Evolutionary conservation across 148 eudicot species (phyloP), one percentile per base, ranked within the genome.

Genomic region (Chenopodium album): DNA sequence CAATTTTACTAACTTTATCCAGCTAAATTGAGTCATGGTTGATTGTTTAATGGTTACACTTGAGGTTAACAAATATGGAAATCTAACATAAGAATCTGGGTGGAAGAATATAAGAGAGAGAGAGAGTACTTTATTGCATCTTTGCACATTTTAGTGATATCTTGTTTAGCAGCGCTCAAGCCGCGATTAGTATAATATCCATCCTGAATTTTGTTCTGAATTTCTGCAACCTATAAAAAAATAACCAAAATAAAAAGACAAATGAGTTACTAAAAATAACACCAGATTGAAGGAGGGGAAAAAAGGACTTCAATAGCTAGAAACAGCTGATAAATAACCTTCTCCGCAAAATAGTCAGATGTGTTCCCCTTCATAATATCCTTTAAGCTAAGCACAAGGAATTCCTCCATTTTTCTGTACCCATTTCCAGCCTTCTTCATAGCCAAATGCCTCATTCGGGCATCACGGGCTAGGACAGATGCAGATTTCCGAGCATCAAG

Each of bases 171-270:
- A 34, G 89, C 86, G 68, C 85, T 87, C 88, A 94, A 85, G 73
- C 99, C 99, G 84, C 89, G 97, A 20, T 90, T 86, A 74, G 94
- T 89, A 89, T 95, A 95, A 84, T 95, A 91, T 66, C 99, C 99
- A 88, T 81, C 88, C 83, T 85, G 90, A 83, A 94, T 88, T 87
- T 90, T 90, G 80, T 85, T 87, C 85, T 94, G 92, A 76, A 95
- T 95, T 76, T 91, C 93, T 76, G 93, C 87, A 85, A 95, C 98
- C 99, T 95, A 87, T 26, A 64, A 73, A 86, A 26, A 75, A 41
- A 41, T 5, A 5, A 41, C 0, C 44, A 41, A 41, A 37, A 41
- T 41, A 41, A 41, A 31, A 79, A 75, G 26, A 73, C 16, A 8
- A 67, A 26, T 60, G 9, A 44, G 29, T 60, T 13, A 37, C 46